These are phyloP conservation scores for Thozetella sp. DNA, from an alignment of 495 filamentous ascomycete species.

Conservation along the genomic window DNA sequence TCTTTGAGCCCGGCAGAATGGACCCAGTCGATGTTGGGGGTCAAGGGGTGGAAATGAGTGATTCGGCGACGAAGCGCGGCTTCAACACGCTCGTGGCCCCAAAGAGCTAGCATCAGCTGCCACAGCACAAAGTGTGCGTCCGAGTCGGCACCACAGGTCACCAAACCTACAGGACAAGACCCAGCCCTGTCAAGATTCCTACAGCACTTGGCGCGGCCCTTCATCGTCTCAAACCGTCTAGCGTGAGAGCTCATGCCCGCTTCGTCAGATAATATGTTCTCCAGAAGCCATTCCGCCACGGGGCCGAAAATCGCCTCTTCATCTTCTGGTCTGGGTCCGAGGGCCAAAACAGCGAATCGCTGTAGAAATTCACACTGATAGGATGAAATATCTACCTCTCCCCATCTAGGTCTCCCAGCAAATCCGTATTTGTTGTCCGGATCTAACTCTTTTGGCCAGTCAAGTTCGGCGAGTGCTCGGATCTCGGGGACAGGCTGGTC, in stretches of 20 bases:
- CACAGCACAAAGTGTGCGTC: neutral
- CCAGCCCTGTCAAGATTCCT: neutral
- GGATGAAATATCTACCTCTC: neutral
- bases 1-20: neutral
- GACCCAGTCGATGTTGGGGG: neutral
- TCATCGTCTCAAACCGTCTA: neutral
- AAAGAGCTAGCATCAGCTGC: neutral
- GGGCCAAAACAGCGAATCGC: neutral
- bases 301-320: neutral
- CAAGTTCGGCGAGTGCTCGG: neutral
- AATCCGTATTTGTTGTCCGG: neutral
- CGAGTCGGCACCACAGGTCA: neutral
- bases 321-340: neutral
- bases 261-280: neutral
- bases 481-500: neutral
- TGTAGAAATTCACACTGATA: neutral
- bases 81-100: neutral
- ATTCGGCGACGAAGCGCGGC: neutral
- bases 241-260: neutral
- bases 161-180: neutral
- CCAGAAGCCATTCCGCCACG: neutral
- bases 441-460: neutral
- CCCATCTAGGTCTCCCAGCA: no score
- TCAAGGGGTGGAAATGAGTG: neutral
- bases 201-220: neutral